Conservation (phyloP, 2,329 filamentous ascomycete genomes). For the Fusarium devonianum region DNA sequence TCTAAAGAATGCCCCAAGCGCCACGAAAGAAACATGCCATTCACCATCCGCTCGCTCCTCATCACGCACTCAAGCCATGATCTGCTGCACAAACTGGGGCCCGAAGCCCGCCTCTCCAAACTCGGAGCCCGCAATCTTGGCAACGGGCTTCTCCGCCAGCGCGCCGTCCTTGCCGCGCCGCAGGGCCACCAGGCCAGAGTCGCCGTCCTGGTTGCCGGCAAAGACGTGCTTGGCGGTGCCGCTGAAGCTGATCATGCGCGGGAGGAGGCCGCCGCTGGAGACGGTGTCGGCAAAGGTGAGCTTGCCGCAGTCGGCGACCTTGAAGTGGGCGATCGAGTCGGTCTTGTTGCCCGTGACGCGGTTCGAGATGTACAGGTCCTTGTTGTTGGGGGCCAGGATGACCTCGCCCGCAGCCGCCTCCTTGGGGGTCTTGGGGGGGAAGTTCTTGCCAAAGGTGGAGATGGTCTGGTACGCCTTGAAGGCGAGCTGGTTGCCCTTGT, state of each 20-base stretch:
- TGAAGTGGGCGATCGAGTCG: slow-evolving; percentile 59
- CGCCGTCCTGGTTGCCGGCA: slow-evolving; percentile 56
- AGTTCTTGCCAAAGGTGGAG: slow-evolving; percentile 50
- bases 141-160: slow-evolving; percentile 40
- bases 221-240: slow-evolving; percentile 51
- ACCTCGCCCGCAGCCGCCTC: slow-evolving; percentile 56
- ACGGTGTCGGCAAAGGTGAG: slow-evolving; percentile 47
- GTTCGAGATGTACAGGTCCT: slow-evolving; percentile 60
- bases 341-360: slow-evolving; percentile 54
- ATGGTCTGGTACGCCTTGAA: slow-evolving; percentile 49
- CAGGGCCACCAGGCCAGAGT: slow-evolving; percentile 51
- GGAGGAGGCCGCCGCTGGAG: slow-evolving; percentile 47
- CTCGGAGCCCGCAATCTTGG: slow-evolving; percentile 32
- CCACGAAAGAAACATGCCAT: slow-evolving; percentile 13
- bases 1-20: slow-evolving; percentile 30
- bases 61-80: slow-evolving; percentile 26
- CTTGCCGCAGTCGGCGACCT: slow-evolving; percentile 41
- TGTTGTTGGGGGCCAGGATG: slow-evolving; percentile 50
- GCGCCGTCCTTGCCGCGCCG: slow-evolving; percentile 43
- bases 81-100: slow-evolving; percentile 47
- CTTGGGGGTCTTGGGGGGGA: slow-evolving; percentile 46
- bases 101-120: slow-evolving; percentile 43
- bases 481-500: slow-evolving; percentile 46
- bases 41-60: neutral
- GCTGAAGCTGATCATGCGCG: slow-evolving; percentile 56